Evolutionary conservation across 208 protist genomes (phyloP), one percentile per base, ranked within the genome.

Genomic region (Tritrichomonas foetus): DNA sequence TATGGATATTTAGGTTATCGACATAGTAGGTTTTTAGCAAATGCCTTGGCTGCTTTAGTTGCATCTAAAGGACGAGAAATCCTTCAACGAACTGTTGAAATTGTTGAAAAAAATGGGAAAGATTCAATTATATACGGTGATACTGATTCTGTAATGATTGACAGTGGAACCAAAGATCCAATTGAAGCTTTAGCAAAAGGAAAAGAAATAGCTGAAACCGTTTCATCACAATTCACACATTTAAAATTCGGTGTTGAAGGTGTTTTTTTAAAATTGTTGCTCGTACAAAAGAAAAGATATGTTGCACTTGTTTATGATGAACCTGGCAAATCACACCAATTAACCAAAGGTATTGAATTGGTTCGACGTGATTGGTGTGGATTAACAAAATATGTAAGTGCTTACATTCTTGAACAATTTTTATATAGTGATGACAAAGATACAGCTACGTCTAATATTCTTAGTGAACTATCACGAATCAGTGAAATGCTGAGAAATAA

Each of bases 1-100:
- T 84, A 84, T 53, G 74, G 74, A 11, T 84, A 84, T 53, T 30
- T 84, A n/a, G 74, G 74, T n/a, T 84, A 53, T 53, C 14, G n/a
- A n/a, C 20, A n/a, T 30, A 47, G n/a, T n/a, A 11, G 74, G 20
- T 84, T 84, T 84, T 1, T 33, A n/a, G 27, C 74, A n/a, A 84
- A 84, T 84, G 36, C 3, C 3, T 53, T 84, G 20, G 74, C 74
- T 22, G 74, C 74, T 22, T 30, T 84, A n/a, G n/a, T 84, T 53
- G 36, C 74, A 84, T 8, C 49, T 53, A 49, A 20, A 53, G 74
- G 74, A n/a, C 36, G 74, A 84, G 9, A 30, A 22, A 44, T 84
- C 33, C 36, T 84, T 39, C 74, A 84, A 44, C 1, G 36, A 25
- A 84, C 74, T 2, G 74, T 84, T 49, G 74, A 84, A 53, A 84